Evolutionary conservation across 139 green algal species (phyloP).

Genomic region (Desmodesmus armatus): DNA sequence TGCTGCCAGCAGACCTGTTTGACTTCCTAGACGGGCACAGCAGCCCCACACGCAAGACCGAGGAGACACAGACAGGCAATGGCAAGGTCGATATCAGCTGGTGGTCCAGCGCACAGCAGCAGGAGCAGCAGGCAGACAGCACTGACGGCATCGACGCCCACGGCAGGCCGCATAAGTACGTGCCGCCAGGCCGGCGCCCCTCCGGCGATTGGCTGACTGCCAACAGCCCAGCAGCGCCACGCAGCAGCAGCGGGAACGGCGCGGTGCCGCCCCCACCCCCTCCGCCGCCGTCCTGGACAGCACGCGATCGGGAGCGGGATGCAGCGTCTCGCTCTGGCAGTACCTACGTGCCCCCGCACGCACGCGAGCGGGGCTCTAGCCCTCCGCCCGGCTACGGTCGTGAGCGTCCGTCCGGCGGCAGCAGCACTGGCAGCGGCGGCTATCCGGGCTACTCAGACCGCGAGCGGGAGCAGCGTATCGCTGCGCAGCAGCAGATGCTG

Average conservation of each 20-base stretch:
- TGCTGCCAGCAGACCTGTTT: slow-evolving; percentile 40
- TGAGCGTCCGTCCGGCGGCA: not conserved
- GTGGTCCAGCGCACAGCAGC: not conserved
- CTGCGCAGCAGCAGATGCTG: slow-evolving; percentile 16
- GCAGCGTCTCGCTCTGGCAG: no score
- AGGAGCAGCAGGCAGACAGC: slow-evolving; percentile 10
- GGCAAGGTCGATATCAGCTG: not conserved
- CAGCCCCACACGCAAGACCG: not conserved
- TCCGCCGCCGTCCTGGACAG: no score
- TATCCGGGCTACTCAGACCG: not conserved
- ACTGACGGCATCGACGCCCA: not conserved
- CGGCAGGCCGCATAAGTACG: not conserved
- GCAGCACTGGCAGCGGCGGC: slow-evolving; percentile 4
- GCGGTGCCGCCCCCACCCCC: no score
- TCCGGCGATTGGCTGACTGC: not conserved
- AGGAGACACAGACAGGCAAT: not conserved
- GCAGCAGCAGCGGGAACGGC: not conserved
- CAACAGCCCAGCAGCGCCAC: not conserved
- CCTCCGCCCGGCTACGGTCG: no score
- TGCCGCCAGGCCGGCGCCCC: slow-evolving; percentile 4
- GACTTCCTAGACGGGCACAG: slow-evolving; percentile 16
- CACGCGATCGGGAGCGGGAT: no score
- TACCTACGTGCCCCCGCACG: no score
- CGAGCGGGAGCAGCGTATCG: slow-evolving; percentile 8
- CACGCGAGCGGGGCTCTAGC: no score